phyloP scores from a whole-genome alignment of 169 alveolate species.

The Babesia sp. region DNA sequence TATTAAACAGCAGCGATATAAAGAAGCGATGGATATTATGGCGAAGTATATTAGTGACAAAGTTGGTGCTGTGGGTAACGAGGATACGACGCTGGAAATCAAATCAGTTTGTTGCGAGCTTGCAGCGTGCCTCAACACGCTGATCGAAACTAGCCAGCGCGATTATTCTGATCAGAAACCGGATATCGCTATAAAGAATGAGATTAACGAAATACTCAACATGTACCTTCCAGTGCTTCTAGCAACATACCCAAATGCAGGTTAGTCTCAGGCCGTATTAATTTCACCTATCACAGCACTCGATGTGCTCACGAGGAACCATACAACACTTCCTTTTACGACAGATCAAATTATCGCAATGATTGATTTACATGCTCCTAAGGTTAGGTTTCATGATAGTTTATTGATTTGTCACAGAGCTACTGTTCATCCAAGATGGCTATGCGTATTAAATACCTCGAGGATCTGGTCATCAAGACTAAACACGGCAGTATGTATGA shows the following conservation, averaged over 20 bases:
- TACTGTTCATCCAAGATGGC: conserved; percentile 13
- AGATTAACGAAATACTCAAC: conserved; percentile 33
- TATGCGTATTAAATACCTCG: conserved; percentile 54
- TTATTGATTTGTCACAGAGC: not conserved
- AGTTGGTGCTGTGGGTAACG: conserved; percentile 1
- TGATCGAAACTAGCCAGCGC: conserved; percentile 20
- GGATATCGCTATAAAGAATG: not conserved
- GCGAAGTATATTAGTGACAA: conserved; percentile 28
- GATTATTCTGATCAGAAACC: not conserved
- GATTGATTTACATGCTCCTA: conserved; percentile 34
- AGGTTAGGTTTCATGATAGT: conserved; percentile 10
- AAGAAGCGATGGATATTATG: conserved; percentile 60
- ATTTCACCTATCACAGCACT: conserved; percentile 15
- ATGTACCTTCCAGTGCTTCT: conserved; percentile 54
- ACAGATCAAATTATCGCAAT: conserved; percentile 50
- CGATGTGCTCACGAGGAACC: conserved; percentile 62
- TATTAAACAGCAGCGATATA: conserved; percentile 39
- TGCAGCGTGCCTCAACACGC: conserved; percentile 49
- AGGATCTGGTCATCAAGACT: conserved; percentile 53
- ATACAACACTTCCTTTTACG: conserved; percentile 47
- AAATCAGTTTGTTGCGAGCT: conserved; percentile 38
- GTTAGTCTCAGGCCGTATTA: conserved; percentile 2
- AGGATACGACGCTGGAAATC: conserved; percentile 6
- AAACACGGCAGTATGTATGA: conserved; percentile 54
- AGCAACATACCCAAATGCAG: conserved; percentile 55